Evolutionary conservation across 2,329 filamentous ascomycete species (phyloP).

Genomic region (Pestalotiopsis sp.): DNA sequence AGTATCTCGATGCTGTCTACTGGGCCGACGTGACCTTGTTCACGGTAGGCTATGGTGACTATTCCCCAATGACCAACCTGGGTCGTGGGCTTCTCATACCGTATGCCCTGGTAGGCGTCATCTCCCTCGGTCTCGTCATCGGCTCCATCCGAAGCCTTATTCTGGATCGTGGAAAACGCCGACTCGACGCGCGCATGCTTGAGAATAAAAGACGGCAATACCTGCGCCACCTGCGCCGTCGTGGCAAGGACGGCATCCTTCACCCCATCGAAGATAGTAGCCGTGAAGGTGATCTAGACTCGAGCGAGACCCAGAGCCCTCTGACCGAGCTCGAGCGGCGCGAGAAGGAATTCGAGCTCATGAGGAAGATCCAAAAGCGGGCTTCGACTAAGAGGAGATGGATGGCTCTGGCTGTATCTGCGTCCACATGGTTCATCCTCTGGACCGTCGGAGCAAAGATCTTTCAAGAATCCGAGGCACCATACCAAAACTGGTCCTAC

Average conservation of each 20-base stretch:
- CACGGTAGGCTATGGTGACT: constrained; percentile 66
- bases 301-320: constrained; percentile 19
- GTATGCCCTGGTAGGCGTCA: constrained; percentile 80
- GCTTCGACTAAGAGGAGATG: constrained; percentile 71
- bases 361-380: constrained; percentile 76
- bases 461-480: constrained; percentile 59
- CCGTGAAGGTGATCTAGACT: constrained; percentile 19
- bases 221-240: constrained; percentile 46
- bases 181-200: constrained; percentile 58
- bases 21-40: constrained; percentile 76
- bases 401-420: constrained; percentile 71
- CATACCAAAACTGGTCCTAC: constrained; percentile 68
- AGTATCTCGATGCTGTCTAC: constrained; percentile 77
- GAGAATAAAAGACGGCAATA: constrained; percentile 59
- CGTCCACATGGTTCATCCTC: constrained; percentile 69
- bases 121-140: constrained; percentile 80
- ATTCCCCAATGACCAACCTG: constrained; percentile 49
- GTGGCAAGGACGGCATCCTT: constrained; percentile 50
- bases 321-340: constrained; percentile 60
- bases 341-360: constrained; percentile 73
- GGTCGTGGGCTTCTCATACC: constrained; percentile 77
- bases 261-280: constrained; percentile 44
- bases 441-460: constrained; percentile 82
- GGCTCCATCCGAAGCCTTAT: constrained; percentile 73
- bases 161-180: constrained; percentile 57